Base-by-base conservation (phyloP, 192 early-diverging fungal genomes). In the Backusella mclennaniae region DNA sequence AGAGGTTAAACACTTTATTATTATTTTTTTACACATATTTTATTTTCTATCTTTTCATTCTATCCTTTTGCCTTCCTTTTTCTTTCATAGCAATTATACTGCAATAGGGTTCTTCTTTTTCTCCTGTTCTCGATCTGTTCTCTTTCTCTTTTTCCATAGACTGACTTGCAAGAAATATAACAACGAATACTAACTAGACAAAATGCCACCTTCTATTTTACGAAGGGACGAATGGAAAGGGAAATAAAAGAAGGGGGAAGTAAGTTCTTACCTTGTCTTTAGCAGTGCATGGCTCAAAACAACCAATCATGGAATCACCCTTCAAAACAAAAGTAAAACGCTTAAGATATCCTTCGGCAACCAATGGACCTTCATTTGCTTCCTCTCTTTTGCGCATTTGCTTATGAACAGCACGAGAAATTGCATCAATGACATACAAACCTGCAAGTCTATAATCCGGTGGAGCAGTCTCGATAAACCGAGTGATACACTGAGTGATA, bases 381-480 rank as follows among this genome's bases (percentile, higher is more conserved):
- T 79, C 81, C 21, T 77, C 78, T 38, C 80, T 82, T 49, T 82
- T 77, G 17, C 80, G 71, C 72, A 84, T 77, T 69, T 80, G 78
- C 14, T 81, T 83, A 66, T 82, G 79, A 17, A 84, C 84, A 0
- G 81, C 75, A 66, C 84, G 78, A 38, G 86, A 86, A 67, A 90
- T 88, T 12, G 89, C 85, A 74, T 90, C 89, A 73, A 90, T 82
- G 8, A 90, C 89, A 76, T 90, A 90, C 71, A 90, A 77, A 73
- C 87, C 89, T 38, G 87, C 87, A 33, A 90, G 52, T 52, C 88
- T 87, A 79, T 88, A 90, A 76, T 88, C 86, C 4, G 83, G 83
- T 12, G 86, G 79, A 41, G 83, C 84, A 2, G 79, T 83, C 5
- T 85, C 82, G 53, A 90, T 84, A 72, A 90, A 90, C 53, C 83